Evolutionary conservation across 2,329 filamentous ascomycete species (phyloP), one percentile per base, ranked within the genome.

Genomic region (Neopestalotiopsis sp.): DNA sequence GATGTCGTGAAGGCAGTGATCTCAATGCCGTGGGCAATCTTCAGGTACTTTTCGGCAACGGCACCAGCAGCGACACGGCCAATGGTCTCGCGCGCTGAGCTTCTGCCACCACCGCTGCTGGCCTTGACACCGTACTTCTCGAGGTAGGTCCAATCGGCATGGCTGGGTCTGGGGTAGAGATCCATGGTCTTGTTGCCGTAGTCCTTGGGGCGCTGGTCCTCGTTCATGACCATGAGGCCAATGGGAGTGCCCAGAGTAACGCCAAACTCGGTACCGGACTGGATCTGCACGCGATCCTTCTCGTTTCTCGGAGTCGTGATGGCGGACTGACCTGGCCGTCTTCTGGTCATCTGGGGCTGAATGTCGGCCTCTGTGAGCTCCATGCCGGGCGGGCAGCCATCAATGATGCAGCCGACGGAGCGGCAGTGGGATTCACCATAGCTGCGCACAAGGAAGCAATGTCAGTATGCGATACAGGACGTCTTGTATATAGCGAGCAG

Each of bases 121-220:
- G 96, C 94, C 85, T 97, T 97, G 74, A 97, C 91, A 68, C 95
- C 95, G 81, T 99, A 99, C 84, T 98, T 98, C 81, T 97, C 93
- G 70, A 97, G 87, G 83, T 98, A 98, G 70, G 96, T 98, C 89
- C 92, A 98, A 83, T 98, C 95, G 70, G 96, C 95, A 82, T 98
- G 96, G 79, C 91, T 94, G 45, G 95, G 96, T 65, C 96, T 89
- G 4, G 96, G 96, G 86, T 92, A 98, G 71, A 90, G 84, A 81
- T 98, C 94, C 89, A 98, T 98, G 38, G 95, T 97, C 78, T 90
- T 89, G 82, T 90, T 89, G 68, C 93, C 93, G 82, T 98, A 98
- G 84, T 99, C 96, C 79, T 94, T 91, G 49, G 95, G 95, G 71
- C 95, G 86, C 79, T 97, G 94, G 80, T 98, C 95, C 84, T 98